Evolutionary conservation across 768 basidiomycete genomes (phyloP), one percentile per base, ranked within the genome.

Genomic region (Suillus hirtellus): DNA sequence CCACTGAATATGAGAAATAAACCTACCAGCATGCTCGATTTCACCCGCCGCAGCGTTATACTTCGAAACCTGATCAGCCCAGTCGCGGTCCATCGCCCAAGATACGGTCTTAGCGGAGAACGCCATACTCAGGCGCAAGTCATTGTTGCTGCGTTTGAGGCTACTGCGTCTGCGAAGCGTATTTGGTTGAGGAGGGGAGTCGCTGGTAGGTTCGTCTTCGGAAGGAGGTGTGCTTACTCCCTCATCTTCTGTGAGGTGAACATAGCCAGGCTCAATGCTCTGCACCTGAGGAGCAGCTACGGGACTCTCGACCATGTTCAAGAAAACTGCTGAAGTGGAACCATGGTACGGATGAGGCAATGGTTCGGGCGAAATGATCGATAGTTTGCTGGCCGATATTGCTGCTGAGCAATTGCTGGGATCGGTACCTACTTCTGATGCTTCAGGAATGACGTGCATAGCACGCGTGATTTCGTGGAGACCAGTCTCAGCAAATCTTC

Each of bases 71-170:
- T 87, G 86, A 9, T 80, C 80, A 34, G 81, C 78, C 76, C 86
- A 81, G 60, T 87, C 87, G 14, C 80, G 81, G 63, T 87, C 83
- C 75, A 89, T 89, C 31, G 89, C 89, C 89, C 89, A 91, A 43
- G 89, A 88, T 9, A 91, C 89, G 6, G 84, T 83, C 75, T 91
- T 91, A 19, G 80, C 74, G 35, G 85, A 77, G 64, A 87, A 85
- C 40, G 73, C 76, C 66, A 79, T 68, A 47, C 82, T 84, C 64
- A 82, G 75, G 60, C 76, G 72, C 69, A 80, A 77, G 58, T 77
- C 78, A 63, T 75, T 79, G 67, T 81, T 82, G 24, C 76, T 78
- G 62, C 86, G 83, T 73, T 84, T 89, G 66, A 90, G 81, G 68
- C 86, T 89, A 67, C 89, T 90, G 63, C 87, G 79, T 64, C 84